Percentiles rank a stretch among this genome's conserved stretches.
phyloP scores from a whole-genome alignment of 1,139 yeast species.

The Scheffersomyces illinoinensis region DNA sequence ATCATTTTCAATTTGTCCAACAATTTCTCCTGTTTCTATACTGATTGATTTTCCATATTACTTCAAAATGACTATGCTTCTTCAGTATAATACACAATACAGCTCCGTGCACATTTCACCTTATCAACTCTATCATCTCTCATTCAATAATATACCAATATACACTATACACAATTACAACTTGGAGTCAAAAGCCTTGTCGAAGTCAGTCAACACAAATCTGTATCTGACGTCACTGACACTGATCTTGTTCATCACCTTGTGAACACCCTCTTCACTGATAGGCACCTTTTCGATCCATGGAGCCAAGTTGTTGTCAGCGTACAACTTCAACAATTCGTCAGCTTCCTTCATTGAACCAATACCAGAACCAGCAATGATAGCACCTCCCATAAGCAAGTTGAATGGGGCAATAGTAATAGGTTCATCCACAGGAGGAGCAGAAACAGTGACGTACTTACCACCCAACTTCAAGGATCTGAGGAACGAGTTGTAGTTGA shows the following conservation, averaged over 20 bases:
- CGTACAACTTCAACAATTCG: constrained; percentile 56
- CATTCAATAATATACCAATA: too few relatives aligned
- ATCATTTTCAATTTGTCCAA: too few relatives aligned
- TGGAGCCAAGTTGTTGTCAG: constrained; percentile 50
- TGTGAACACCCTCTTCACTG: constrained; percentile 49
- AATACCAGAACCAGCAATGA: constrained; percentile 43
- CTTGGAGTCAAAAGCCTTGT: constrained; percentile 34
- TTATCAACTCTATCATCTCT: too few relatives aligned
- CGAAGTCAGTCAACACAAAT: constrained; percentile 59
- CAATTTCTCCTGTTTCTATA: too few relatives aligned
- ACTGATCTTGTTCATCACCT: constrained; percentile 52
- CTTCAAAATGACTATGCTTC: too few relatives aligned
- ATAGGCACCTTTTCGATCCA: constrained; percentile 63
- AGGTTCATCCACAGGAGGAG: constrained; percentile 27
- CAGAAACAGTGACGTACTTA: constrained; percentile 25
- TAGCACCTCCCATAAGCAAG: constrained; percentile 46
- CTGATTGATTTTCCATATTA: too few relatives aligned
- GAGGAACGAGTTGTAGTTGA: constrained; percentile 22
- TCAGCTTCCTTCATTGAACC: constrained; percentile 58
- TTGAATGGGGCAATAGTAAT: constrained; percentile 43
- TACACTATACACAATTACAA: background rate
- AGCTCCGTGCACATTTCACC: too few relatives aligned
- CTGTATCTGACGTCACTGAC: constrained; percentile 63
- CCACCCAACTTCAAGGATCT: constrained; percentile 24
- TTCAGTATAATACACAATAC: too few relatives aligned